Evolutionary conservation across 805 yeast species (phyloP), one percentile per base, ranked within the genome.

Genomic region (Kodamaea hsintzibuensis): DNA sequence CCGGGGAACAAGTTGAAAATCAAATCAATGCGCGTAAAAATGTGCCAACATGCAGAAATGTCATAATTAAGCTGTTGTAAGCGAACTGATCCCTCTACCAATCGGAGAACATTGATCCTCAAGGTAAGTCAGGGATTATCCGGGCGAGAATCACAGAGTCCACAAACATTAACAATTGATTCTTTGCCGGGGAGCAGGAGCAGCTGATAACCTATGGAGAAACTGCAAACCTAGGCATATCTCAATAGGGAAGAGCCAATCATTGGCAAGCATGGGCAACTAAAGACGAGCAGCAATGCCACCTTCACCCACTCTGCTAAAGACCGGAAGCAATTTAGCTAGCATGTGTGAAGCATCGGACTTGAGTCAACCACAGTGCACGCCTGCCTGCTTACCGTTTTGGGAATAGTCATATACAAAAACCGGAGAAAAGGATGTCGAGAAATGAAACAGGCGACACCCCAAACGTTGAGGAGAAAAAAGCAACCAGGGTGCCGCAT

Each of bases 401-500:
- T 12, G 35, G 35, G 35, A 30, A 30, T 8, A 30, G 35, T 30
- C 35, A 42, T 42, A 47, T 35, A 47, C 16, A 17, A 3, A 9
- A 8, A 7, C 37, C 50, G 56, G 56, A 14, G 18, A 40, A 42
- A 54, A 38, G 56, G 54, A 45, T 35, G 51, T 42, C 47, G 49
- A 30, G 52, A 22, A 50, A 12, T 35, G 18, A 47, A 33, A 7
- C 42, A 27, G 38, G 42, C 35, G 35, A 30, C 35, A 30, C 35
- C 35, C 35, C 35, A 30, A 30, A 30, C 35, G 35, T 30, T 30
- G 33, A 27, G 42, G 16, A 30, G 38, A 37, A 14, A 45, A 14
- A 45, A 22, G 45, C 45, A 22, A 16, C 45, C 45, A 42, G 18
- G 22, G 10, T 25, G 35, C 35, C 35, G 35, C 35, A 30, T 30